Base-by-base conservation (phyloP, 176 grass and related monocot species). In the Carex pumila region DNA sequence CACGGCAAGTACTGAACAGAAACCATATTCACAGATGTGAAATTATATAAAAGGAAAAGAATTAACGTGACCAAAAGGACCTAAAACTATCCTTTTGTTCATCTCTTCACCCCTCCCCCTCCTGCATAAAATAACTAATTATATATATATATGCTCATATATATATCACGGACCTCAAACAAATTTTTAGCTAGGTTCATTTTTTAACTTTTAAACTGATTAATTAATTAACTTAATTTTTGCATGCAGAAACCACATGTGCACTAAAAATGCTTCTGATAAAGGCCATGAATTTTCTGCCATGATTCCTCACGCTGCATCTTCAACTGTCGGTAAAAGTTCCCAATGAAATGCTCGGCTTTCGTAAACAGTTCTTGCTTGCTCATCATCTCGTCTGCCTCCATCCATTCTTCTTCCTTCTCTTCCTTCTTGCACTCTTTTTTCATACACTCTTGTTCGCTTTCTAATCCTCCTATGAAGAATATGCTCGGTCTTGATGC, bases 261-360 rank as follows among this genome's bases (percentile, higher is more conserved):
- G 2, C 7, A 7, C 85, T 90, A 90, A 8, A 90, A 87, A 3
- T 85, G 58, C 74, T 81, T 90, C 31, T 79, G 61, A 62, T 79
- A 90, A 21, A 92, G 65, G 7, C 83, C 90, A 74, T 95, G 87
- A 19, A 95, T 79, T 87, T 95, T 95, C 79, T 95, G 86, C 90
- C 90, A 95, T 3, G 93, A 95, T n/a, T 89, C 85, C 82, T 92
- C 85, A 39, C 93, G 73, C 74, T 95, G 93, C 88, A 92, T 92
- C 88, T 89, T 90, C 49, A 92, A 84, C 83, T 92, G 93, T 74
- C 69, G 89, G 85, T 95, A 91, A 83, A 95, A 95, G 74, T 91
- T 88, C 18, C 85, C 85, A 58, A 95, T 92, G 90, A 95, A 92
- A 5, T 60, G 78, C 74, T 95, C 93, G 2, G 93, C 88, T 80